Evolutionary conservation across 2,329 filamentous ascomycete genomes (phyloP), one percentile per base, ranked within the genome.

Genomic region (Neonectria coccinea): DNA sequence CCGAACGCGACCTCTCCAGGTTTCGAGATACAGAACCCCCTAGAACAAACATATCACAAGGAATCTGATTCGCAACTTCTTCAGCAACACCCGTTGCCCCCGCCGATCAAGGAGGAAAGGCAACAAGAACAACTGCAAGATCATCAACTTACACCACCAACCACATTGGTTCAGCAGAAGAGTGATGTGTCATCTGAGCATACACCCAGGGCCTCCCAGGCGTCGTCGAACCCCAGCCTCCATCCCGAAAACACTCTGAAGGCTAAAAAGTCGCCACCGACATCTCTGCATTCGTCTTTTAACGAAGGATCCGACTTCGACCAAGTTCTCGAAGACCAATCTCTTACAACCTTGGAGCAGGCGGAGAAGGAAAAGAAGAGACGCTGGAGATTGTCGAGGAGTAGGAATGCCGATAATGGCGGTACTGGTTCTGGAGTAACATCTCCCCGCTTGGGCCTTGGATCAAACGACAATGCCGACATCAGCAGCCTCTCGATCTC

Each of bases 261-360:
- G 68, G 88, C 90, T 0, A 88, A 89, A 67, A 85, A 86, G 64
- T 97, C 93, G 1, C 92, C 92, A 0, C 88, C 92, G 1, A 88
- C 90, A 3, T 97, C 94, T 0, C 84, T 94, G 63, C 89, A 92
- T 70, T 95, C 93, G 29, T 89, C 86, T 0, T 88, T 89, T 68
- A 96, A 95, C 25, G 94, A 97, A 69, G 88, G 90, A 22, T 97
- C 93, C 0, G 94, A 97, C 74, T 76, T 89, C 31, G 94, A 97
- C 67, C 89, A 91, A 65, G 78, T 85, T 10, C 51, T 71, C 8
- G 92, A 94, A 29, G 91, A 93, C 33, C 71, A 78, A 1, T 72
- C 75, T 7, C 71, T 78, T 6, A 60, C 71, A 27, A 70, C 70
- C n/a, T 56, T 77, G 39, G 84, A 84, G 4, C 77, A 79, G 47